Evolutionary conservation across 2,329 filamentous ascomycete species (phyloP), one percentile per base, ranked within the genome.

Genomic region (Aspergillus aculeatus): DNA sequence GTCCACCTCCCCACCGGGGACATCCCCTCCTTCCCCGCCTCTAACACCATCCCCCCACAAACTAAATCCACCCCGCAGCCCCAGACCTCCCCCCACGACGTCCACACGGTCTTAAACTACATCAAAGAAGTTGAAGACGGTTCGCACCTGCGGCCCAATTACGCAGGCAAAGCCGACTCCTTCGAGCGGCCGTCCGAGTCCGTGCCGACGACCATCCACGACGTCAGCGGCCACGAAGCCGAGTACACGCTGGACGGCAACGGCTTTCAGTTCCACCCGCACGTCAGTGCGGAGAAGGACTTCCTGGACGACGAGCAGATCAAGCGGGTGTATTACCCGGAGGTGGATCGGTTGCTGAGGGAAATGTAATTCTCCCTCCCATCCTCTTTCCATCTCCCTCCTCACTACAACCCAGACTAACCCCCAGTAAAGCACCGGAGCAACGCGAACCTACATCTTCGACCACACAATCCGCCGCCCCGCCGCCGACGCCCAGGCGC

Each of bases 391-490:
- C n/a, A n/a, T n/a, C n/a, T n/a, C n/a, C n/a, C n/a, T n/a, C n/a
- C n/a, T n/a, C n/a, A n/a, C n/a, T n/a, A n/a, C n/a, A n/a, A n/a
- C n/a, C n/a, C n/a, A n/a, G n/a, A n/a, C n/a, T n/a, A n/a, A n/a
- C n/a, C n/a, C n/a, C n/a, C n/a, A n/a, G n/a, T n/a, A n/a, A n/a
- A n/a, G n/a, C n/a, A n/a, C n/a, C n/a, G 79, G 80, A 16, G 80
- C 78, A 9, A 75, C 73, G 24, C 71, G 74, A 4, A 71, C 82
- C 32, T 72, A 81, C 53, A 80, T 83, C 56, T 82, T 82, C 67
- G 80, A 82, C 66, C 80, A 82, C 61, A 82, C 79, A 4, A 80
- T 82, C 62, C 77, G 81, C 26, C 76, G 77, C 1, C 68, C 76
- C 56, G 70, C 66, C 2, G 69, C 70, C 11, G 73, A 72, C 1